These are phyloP conservation scores for Blastocystis sp. DNA, from an alignment of 352 stramenopile species.

Conservation along the genomic window DNA sequence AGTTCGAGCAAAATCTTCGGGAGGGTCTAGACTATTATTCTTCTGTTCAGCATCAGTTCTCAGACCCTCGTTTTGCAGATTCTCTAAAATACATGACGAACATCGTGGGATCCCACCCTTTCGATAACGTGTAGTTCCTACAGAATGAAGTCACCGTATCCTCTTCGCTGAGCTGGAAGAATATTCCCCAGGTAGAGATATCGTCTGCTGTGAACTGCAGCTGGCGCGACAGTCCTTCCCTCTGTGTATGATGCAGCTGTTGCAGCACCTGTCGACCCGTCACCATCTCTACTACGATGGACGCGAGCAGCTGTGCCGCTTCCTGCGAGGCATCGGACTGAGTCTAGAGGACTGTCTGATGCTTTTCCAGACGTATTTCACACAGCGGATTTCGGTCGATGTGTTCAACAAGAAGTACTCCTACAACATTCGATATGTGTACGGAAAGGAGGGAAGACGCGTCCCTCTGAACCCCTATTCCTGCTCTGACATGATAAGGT, in stretches of 20 bases:
- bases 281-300: conserved; percentile 79
- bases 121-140: not conserved
- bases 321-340: conserved; percentile 72
- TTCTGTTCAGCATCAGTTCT: not conserved
- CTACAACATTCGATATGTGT: conserved; percentile 79
- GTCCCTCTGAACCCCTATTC: not conserved
- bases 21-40: not conserved
- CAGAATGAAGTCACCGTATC: not conserved
- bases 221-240: conserved; percentile 65
- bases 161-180: not conserved
- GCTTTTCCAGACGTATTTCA: conserved; percentile 74
- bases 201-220: not conserved
- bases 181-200: not conserved
- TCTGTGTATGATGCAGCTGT: conserved; percentile 74
- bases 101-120: not conserved
- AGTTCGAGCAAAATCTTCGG: conserved; percentile 4
- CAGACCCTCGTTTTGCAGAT: not conserved
- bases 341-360: conserved; percentile 72
- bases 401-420: conserved; percentile 76
- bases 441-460: conserved; percentile 65
- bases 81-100: not conserved
- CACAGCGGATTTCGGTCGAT: conserved; percentile 67
- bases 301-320: conserved; percentile 74
- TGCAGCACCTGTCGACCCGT: conserved; percentile 71
- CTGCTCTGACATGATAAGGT: not conserved